Base-by-base conservation (phyloP, 805 yeast genomes). In the Kluyveromyces nonfermentans region DNA sequence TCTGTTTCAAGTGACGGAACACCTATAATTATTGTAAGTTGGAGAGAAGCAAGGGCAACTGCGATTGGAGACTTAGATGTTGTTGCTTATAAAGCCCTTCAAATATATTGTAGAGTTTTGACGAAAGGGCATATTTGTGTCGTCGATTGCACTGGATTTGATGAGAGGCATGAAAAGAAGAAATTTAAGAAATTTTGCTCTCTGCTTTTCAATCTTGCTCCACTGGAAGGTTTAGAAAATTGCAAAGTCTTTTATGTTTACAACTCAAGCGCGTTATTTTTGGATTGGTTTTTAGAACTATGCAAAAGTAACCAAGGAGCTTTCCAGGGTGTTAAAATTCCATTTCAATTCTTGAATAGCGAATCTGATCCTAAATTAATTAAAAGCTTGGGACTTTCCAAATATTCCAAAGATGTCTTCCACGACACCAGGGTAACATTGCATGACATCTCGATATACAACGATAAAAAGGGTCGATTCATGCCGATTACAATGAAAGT, bases 1-100 rank as follows among this genome's bases (percentile, higher is more conserved):
- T 77, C 84, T 1, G 75, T 82, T 14, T 77, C 82, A 32, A 69
- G 73, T 33, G 94, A 85, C 55, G 95, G 95, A 12, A 63, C 77
- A 0, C 94, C 93, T 1, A 71, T 80, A 17, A 65, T 84, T 21
- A 77, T 82, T 3, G 52, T 82, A 20, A 74, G 76, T 35, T 69
- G 71, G 49, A 54, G 57, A 7, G 60, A 71, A 16, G 65, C 75
- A 33, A 48, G 57, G 33, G 20, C 9, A 7, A 55, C 56, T 5
- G 60, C 57, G 10, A 60, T 59, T 8, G 38, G 59, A 12, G 75
- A 73, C 36, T 56, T 71, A 0, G 82, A 82, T 36, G 63, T 75
- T 4, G 62, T 81, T 20, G 64, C 76, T 19, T 86, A 74, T 61
- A 72, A 81, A 46, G 52, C 80, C 7, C 72, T 84, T 42, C 87